phyloP scores from a whole-genome alignment of 129 eudicot genomes.

The Kitagawia praeruptora region DNA sequence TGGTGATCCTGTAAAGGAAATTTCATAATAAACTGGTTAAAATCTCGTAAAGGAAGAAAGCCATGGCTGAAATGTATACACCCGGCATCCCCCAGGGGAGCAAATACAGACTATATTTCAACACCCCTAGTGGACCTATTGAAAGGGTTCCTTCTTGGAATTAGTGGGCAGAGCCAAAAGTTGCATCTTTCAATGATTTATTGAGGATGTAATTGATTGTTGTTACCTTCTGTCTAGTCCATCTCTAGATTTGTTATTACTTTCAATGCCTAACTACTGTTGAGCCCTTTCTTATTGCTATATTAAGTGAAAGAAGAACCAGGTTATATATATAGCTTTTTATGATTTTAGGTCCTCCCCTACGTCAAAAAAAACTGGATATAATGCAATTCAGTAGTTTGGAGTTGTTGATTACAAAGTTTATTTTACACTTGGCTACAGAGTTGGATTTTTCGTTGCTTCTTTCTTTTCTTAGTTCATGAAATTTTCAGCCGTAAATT shows the following conservation, averaged over 20 bases:
- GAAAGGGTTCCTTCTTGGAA: constrained; percentile 68
- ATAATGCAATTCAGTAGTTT: constrained; percentile 76
- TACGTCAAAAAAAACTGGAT: constrained; percentile 74
- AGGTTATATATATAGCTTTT: neutral
- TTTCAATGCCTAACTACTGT: neutral
- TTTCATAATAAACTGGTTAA: constrained; percentile 73
- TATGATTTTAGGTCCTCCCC: constrained; percentile 52
- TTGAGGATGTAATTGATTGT: too few relatives aligned
- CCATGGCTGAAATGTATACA: constrained; percentile 72
- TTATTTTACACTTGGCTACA: constrained; percentile 87
- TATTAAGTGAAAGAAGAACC: neutral
- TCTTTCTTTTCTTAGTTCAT: neutral
- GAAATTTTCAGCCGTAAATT: neutral
- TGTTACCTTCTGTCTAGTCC: too few relatives aligned
- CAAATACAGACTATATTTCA: constrained; percentile 73
- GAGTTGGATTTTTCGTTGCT: constrained; percentile 27
- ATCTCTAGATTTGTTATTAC: neutral
- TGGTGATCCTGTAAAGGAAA: constrained; percentile 62
- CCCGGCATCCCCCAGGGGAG: constrained; percentile 91
- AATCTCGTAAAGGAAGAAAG: constrained; percentile 88
- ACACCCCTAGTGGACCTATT: constrained; percentile 81
- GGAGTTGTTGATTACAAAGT: constrained; percentile 94
- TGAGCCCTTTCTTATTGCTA: neutral
- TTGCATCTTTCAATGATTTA: too few relatives aligned
- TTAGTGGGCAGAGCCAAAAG: too few relatives aligned